Evolutionary conservation across 768 basidiomycete genomes (phyloP).

Genomic region (Russula foetens): DNA sequence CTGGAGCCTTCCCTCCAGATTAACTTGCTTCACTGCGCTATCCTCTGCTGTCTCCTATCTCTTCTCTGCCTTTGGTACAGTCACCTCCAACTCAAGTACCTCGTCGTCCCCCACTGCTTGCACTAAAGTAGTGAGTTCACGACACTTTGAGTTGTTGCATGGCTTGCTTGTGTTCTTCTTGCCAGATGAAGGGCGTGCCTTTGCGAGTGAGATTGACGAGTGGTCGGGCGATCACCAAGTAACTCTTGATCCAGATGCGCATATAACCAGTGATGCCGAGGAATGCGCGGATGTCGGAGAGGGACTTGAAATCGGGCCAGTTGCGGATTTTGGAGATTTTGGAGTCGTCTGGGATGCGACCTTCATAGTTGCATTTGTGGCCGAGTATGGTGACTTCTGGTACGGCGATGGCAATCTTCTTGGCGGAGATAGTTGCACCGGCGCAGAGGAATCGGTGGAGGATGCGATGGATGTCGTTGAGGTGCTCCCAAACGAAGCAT

Average conservation of each 20-base stretch:
- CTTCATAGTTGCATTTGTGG: neutral
- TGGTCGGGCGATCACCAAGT: neutral
- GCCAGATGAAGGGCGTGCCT: constrained; percentile 1
- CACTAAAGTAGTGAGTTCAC: too few species aligned
- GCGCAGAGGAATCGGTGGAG: neutral
- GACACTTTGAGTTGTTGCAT: too few species aligned
- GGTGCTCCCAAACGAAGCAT: neutral
- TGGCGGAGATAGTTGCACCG: neutral
- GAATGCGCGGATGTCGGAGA: neutral
- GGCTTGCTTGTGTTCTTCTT: too few species aligned
- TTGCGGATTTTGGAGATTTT: neutral
- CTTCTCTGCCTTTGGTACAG: too few species aligned
- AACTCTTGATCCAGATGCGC: constrained; percentile 22
- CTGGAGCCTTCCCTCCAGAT: too few species aligned
- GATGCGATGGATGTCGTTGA: neutral
- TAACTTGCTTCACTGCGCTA: too few species aligned
- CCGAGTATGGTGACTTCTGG: neutral
- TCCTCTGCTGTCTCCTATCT: too few species aligned
- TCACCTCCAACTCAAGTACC: too few species aligned
- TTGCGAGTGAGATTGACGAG: constrained; percentile 22
- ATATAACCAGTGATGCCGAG: constrained; percentile 19
- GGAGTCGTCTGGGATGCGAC: neutral
- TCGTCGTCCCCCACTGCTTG: too few species aligned
- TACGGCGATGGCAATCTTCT: neutral
- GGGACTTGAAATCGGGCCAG: neutral